phyloP scores from a whole-genome alignment of 2,329 filamentous ascomycete genomes.

The Penicillium sp. region DNA sequence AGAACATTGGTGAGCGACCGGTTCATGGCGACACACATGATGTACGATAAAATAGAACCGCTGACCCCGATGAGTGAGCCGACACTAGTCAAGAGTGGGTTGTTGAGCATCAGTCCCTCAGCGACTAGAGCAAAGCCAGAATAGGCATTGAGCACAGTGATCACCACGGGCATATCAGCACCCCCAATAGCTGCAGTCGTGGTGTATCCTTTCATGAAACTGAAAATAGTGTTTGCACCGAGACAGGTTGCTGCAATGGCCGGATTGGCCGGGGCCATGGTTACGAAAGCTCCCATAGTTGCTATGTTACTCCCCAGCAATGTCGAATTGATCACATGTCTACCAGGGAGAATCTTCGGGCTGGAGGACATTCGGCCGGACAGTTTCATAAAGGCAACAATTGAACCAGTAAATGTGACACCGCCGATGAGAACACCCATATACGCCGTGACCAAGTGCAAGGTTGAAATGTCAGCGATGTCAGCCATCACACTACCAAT shows the following conservation, averaged over 20 bases:
- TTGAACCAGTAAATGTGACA: conserved; percentile 84
- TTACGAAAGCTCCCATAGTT: conserved; percentile 78
- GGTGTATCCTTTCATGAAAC: conserved; percentile 81
- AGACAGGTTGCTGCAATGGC: conserved; percentile 73
- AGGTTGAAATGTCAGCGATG: conserved; percentile 64
- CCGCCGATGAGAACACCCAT: conserved; percentile 81
- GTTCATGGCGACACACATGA: conserved; percentile 89
- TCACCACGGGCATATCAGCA: conserved; percentile 91
- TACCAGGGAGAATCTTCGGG: conserved; percentile 66
- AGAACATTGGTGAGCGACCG: conserved; percentile 82
- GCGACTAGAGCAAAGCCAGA: conserved; percentile 86
- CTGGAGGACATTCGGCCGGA: conserved; percentile 76
- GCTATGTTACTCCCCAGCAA: conserved; percentile 72
- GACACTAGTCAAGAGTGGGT: conserved; percentile 76
- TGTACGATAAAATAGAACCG: conserved; percentile 82
- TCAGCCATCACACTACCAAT: conserved; percentile 79
- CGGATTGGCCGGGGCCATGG: conserved; percentile 74
- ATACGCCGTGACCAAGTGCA: conserved; percentile 83
- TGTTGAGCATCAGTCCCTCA: conserved; percentile 88
- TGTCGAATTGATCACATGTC: conserved; percentile 69
- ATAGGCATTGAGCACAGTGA: conserved; percentile 85
- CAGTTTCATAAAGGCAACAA: conserved; percentile 85
- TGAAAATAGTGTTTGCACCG: conserved; percentile 69
- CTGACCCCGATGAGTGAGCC: conserved; percentile 84
- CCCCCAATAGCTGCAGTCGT: conserved; percentile 85